These are phyloP conservation scores for Cyberlindnera misumaiensis DNA, from an alignment of 805 yeast species.

Conservation along the genomic window DNA sequence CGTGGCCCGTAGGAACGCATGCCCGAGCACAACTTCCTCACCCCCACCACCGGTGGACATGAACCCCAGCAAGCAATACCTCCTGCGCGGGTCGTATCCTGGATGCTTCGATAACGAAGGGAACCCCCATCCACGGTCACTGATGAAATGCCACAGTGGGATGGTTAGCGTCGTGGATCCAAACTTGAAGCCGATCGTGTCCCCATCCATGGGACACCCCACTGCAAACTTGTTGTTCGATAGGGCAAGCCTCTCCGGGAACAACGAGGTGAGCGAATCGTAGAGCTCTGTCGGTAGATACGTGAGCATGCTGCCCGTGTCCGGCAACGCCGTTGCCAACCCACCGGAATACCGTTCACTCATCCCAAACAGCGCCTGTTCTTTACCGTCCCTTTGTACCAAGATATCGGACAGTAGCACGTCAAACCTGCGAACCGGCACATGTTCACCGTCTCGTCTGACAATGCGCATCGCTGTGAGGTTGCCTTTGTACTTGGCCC, in stretches of 20 bases:
- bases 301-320: slow-evolving; percentile 17
- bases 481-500: slow-evolving; percentile 29
- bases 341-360: slow-evolving; percentile 2
- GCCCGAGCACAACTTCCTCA: slow-evolving; percentile 15
- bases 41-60: slow-evolving; percentile 1
- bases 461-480: slow-evolving; percentile 29
- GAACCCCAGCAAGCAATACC: slow-evolving; percentile 14
- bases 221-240: background rate
- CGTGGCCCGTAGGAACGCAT: slow-evolving; percentile 13
- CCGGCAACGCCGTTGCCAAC: slow-evolving; percentile 12
- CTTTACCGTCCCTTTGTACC: background rate
- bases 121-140: slow-evolving; percentile 1
- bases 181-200: slow-evolving; percentile 7
- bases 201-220: background rate
- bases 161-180: slow-evolving; percentile 1
- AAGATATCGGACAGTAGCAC: slow-evolving; percentile 10
- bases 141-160: slow-evolving; percentile 5
- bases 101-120: background rate
- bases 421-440: slow-evolving; percentile 11
- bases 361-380: slow-evolving; percentile 3
- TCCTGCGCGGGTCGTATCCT: background rate
- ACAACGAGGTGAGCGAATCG: slow-evolving; percentile 1
- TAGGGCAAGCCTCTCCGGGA: slow-evolving; percentile 1
- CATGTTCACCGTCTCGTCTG: slow-evolving; percentile 1
- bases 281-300: slow-evolving; percentile 15